Evolutionary conservation across 179 eudicot species (phyloP).

Genomic region (Spergularia azorica): DNA sequence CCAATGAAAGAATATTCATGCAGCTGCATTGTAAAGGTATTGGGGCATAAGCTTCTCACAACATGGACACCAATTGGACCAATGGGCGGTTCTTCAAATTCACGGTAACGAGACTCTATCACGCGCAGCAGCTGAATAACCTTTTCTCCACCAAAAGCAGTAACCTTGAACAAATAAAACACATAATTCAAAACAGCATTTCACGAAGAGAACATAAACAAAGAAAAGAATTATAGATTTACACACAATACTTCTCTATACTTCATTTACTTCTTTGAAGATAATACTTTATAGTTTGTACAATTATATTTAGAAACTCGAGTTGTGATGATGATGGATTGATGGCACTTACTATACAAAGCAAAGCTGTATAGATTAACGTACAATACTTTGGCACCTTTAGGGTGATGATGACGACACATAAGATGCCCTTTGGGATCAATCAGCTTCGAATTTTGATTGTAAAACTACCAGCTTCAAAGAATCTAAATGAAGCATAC

Average conservation of each 20-base stretch:
- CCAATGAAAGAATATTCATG: background rate
- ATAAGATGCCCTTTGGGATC: background rate
- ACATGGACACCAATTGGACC: slow-evolving; percentile 94
- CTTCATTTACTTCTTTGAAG: background rate
- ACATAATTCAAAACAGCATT: slow-evolving; percentile 1
- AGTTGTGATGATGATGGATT: no score
- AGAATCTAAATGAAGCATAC: slow-evolving; percentile 10
- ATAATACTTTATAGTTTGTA: background rate
- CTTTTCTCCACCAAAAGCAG: slow-evolving; percentile 84
- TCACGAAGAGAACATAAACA: background rate
- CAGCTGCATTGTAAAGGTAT: background rate
- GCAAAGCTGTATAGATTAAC: no score
- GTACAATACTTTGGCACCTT: no score
- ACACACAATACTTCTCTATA: background rate
- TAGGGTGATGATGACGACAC: no score
- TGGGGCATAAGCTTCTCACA: slow-evolving; percentile 46
- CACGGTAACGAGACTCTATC: slow-evolving; percentile 67
- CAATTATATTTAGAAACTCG: no score
- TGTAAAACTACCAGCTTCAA: background rate
- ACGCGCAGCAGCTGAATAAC: slow-evolving; percentile 67
- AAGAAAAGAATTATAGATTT: background rate
- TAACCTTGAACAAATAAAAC: slow-evolving; percentile 50
- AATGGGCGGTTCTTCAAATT: slow-evolving; percentile 79
- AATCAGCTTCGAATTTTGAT: background rate
- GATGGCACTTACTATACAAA: no score